A percentile compares a stretch with the other conserved stretches of the same genome.
Conservation (phyloP, 2,329 filamentous ascomycete genomes). For the Cordyceps tenuipes region DNA sequence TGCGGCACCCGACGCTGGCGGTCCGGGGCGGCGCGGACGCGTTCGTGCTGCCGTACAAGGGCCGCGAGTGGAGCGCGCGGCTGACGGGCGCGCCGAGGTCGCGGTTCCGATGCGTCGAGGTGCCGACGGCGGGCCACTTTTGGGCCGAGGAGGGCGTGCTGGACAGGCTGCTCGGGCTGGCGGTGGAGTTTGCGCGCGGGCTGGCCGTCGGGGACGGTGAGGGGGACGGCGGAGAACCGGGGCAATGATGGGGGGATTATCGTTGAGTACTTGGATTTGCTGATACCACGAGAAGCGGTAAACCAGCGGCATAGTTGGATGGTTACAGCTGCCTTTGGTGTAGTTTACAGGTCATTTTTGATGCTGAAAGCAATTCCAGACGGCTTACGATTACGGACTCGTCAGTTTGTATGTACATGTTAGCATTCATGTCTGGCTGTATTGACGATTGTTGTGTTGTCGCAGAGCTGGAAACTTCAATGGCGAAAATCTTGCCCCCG, state of each 20-base stretch:
- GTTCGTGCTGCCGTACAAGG: constrained; percentile 59
- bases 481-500: too few relatives aligned
- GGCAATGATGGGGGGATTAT: background rate
- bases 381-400: too few relatives aligned
- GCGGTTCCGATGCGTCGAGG: constrained; percentile 38
- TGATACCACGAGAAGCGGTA: background rate
- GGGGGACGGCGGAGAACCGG: too few relatives aligned
- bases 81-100: constrained; percentile 37
- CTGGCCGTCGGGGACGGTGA: background rate
- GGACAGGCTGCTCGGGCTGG: constrained; percentile 23
- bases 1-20: constrained; percentile 53
- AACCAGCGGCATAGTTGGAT: background rate
- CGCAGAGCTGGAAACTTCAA: too few relatives aligned
- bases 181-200: constrained; percentile 20
- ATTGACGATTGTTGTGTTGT: too few relatives aligned
- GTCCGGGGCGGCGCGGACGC: constrained; percentile 69
- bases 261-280: too few relatives aligned
- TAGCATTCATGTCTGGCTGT: too few relatives aligned
- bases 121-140: constrained; percentile 52
- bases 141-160: constrained; percentile 49
- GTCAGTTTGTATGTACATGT: too few relatives aligned
- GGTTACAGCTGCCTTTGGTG: background rate
- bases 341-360: background rate
- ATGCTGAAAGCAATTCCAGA: too few relatives aligned
- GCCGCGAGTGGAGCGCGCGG: constrained; percentile 56